phyloP scores from a whole-genome alignment of 2,329 filamentous ascomycete genomes.

The Fusarium sp. region DNA sequence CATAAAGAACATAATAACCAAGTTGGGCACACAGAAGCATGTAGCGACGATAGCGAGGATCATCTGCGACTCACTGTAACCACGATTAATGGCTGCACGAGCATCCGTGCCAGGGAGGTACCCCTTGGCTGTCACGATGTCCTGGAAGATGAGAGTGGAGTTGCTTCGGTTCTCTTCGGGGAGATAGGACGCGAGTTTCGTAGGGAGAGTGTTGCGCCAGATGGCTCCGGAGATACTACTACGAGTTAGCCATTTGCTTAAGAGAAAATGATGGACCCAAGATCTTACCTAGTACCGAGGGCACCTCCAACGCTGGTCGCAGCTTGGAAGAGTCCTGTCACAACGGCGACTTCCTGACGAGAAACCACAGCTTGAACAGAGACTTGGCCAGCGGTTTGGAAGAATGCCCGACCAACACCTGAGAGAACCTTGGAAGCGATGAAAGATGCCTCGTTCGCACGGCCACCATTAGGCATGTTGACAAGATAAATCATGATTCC shows the following conservation, averaged over 20 bases:
- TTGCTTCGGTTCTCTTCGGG: conserved; percentile 25
- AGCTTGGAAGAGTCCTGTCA: conserved; percentile 47
- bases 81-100: conserved; percentile 28
- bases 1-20: conserved; percentile 35
- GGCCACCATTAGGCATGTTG: not conserved
- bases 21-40: conserved; percentile 17
- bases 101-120: conserved; percentile 1
- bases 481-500: not conserved
- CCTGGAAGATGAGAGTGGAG: conserved; percentile 36
- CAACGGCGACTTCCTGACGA: conserved; percentile 47
- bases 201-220: conserved; percentile 43
- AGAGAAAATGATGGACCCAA: rapidly evolving
- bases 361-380: conserved; percentile 43
- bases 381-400: not conserved
- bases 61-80: conserved; percentile 32
- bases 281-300: conserved; percentile 43
- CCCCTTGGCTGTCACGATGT: conserved; percentile 39
- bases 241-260: not conserved
- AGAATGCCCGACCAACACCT: not conserved
- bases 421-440: not conserved
- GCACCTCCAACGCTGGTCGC: conserved; percentile 43
- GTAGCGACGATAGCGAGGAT: conserved; percentile 32
- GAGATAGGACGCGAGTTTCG: conserved; percentile 35
- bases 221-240: conserved; percentile 47
- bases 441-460: not conserved